These are phyloP conservation scores for Chiua virens DNA, from an alignment of 768 basidiomycete genomes.

Conservation along the genomic window DNA sequence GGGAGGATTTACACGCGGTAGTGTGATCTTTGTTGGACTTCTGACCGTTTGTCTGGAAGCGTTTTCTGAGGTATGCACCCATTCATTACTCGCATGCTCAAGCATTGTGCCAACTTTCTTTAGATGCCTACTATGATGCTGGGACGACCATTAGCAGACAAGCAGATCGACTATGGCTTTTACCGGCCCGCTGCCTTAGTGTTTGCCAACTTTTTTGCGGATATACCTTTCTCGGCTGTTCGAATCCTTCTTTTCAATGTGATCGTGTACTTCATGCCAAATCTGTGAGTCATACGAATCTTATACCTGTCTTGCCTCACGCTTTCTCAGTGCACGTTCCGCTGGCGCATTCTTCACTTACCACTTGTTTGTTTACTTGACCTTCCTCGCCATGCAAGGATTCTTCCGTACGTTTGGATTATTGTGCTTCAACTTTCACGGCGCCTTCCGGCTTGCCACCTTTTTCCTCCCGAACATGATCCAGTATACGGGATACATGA, in stretches of 20 bases:
- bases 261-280: conserved; percentile 68
- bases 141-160: conserved; percentile 72
- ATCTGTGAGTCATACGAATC: conserved; percentile 35
- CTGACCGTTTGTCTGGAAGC: conserved; percentile 70
- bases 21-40: conserved; percentile 73
- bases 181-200: conserved; percentile 67
- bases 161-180: conserved; percentile 65
- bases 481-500: conserved; percentile 68
- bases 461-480: conserved; percentile 80
- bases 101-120: neutral
- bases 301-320: conserved; percentile 19
- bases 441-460: conserved; percentile 52
- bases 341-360: conserved; percentile 52
- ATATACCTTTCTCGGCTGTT: conserved; percentile 65
- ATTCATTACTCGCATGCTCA: neutral
- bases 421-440: conserved; percentile 54
- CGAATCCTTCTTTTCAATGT: conserved; percentile 62
- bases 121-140: conserved; percentile 76
- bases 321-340: conserved; percentile 27
- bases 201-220: conserved; percentile 65
- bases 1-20: conserved; percentile 86
- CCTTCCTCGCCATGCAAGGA: conserved; percentile 74
- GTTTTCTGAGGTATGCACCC: conserved; percentile 58
- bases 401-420: conserved; percentile 79
- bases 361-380: conserved; percentile 63